Conservation (phyloP, 2,329 filamentous ascomycete genomes). For the Aphanocladium album region DNA sequence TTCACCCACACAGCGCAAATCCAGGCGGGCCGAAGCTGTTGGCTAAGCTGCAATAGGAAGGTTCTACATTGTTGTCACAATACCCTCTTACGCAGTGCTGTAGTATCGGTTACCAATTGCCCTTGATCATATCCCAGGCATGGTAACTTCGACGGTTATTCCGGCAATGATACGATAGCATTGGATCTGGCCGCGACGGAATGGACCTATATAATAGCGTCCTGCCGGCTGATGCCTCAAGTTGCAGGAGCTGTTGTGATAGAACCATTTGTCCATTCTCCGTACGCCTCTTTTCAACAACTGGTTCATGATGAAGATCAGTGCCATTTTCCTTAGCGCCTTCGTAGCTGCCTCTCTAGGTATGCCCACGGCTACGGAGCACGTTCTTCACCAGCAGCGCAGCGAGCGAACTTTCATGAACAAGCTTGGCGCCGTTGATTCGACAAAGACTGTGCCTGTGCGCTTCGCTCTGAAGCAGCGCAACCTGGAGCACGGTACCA, state of each 20-base stretch:
- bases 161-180: too few species aligned
- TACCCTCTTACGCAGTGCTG: neutral
- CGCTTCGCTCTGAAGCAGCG: conserved; percentile 2
- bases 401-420: neutral
- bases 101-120: neutral
- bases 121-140: neutral
- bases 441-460: neutral
- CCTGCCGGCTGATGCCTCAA: too few species aligned
- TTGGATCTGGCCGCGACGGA: too few species aligned
- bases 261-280: neutral
- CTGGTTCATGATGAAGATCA: neutral
- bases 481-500: neutral
- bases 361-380: neutral
- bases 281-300: neutral
- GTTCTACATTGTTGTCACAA: neutral
- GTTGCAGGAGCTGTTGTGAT: neutral
- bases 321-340: neutral
- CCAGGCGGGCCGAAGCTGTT: neutral
- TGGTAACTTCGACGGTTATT: too few species aligned
- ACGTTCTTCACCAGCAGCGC: conserved; percentile 1
- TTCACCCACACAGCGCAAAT: too few species aligned
- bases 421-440: neutral
- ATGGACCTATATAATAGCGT: too few species aligned
- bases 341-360: conserved; percentile 4
- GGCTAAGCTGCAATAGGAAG: conserved; percentile 5